These are phyloP conservation scores for Tardiomyces depauwii DNA, from an alignment of 1,139 yeast genomes.

Conservation along the genomic window DNA sequence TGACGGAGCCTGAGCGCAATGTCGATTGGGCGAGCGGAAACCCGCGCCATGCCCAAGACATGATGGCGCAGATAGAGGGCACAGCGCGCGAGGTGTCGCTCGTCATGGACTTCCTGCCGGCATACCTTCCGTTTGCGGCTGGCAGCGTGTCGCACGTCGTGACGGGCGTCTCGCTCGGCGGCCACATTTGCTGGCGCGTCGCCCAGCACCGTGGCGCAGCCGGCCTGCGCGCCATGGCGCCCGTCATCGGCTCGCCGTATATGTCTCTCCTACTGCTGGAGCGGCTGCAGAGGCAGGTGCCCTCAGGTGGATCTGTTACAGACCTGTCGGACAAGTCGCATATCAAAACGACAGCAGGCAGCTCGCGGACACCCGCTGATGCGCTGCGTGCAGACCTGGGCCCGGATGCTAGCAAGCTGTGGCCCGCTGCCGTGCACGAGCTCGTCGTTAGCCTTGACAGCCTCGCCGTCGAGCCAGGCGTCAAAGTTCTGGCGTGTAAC, in stretches of 20 bases:
- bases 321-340: background rate
- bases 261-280: conserved; percentile 3
- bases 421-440: background rate
- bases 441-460: background rate
- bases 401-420: background rate
- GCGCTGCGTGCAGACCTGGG: background rate
- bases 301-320: background rate
- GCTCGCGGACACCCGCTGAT: background rate
- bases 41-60: conserved; percentile 40
- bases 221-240: conserved; percentile 31
- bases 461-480: background rate
- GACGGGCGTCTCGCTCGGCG: conserved; percentile 53
- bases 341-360: background rate
- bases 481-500: conserved; percentile 2
- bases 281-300: background rate
- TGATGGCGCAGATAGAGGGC: conserved; percentile 43
- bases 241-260: conserved; percentile 39
- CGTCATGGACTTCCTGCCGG: conserved; percentile 39
- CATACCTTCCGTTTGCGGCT: conserved; percentile 28
- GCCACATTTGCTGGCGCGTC: conserved; percentile 42
- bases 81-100: conserved; percentile 38
- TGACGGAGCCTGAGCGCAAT: conserved; percentile 29
- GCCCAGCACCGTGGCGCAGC: conserved; percentile 31
- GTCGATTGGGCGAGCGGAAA: conserved; percentile 39
- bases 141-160: conserved; percentile 29